Evolutionary conservation across 768 basidiomycete species (phyloP).

Genomic region (Lactarius sanguifluus): DNA sequence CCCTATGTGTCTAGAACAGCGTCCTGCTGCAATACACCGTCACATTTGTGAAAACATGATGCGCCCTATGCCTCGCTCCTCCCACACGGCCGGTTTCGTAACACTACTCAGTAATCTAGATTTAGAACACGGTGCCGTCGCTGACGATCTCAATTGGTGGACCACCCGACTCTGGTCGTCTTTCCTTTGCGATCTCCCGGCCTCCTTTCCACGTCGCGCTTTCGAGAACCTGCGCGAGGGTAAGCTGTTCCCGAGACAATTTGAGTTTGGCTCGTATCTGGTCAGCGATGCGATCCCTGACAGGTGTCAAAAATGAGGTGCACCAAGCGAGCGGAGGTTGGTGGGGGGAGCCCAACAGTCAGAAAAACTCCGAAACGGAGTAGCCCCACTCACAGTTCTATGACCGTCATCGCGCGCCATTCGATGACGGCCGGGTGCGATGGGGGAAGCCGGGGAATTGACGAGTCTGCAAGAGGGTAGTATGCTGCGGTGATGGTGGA

Average conservation of each 20-base stretch:
- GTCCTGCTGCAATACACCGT: constrained; percentile 1
- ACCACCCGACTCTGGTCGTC: constrained; percentile 70
- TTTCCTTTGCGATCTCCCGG: constrained; percentile 82
- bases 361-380: neutral
- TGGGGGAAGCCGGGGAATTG: constrained; percentile 63
- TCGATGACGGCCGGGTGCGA: constrained; percentile 92
- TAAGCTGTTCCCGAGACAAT: constrained; percentile 52
- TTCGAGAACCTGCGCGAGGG: constrained; percentile 87
- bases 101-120: neutral
- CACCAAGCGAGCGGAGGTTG: neutral
- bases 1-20: constrained; percentile 14
- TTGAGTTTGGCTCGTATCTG: constrained; percentile 61
- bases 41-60: neutral
- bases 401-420: constrained; percentile 95
- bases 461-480: constrained; percentile 46
- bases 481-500: constrained; percentile 46
- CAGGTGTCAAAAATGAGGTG: constrained; percentile 2
- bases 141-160: constrained; percentile 86
- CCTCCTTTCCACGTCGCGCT: constrained; percentile 98
- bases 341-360: constrained; percentile 20
- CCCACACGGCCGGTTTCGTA: neutral
- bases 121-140: constrained; percentile 78
- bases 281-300: constrained; percentile 77
- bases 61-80: constrained; percentile 18
- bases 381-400: constrained; percentile 64